Evolutionary conservation across 805 yeast genomes (phyloP), one percentile per base, ranked within the genome.

Genomic region (Teunomyces panamensis): DNA sequence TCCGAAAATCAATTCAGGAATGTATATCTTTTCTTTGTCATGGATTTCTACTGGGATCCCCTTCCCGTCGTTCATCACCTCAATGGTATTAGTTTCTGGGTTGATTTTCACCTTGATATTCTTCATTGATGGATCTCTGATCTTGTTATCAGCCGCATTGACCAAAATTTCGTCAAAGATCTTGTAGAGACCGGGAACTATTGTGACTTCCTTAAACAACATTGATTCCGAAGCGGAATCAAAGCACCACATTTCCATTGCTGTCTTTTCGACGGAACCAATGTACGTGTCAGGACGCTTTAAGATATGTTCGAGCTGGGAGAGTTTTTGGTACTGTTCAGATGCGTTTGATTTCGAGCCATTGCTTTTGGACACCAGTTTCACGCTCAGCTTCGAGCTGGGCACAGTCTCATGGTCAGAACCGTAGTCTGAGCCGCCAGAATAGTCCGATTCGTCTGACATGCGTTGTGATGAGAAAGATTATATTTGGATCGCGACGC

Each of bases 131-230:
- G 96, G 89, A 63, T 94, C 99, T 56, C 98, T 81, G 51, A 92
- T 92, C 71, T 94, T 94, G 74, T 94, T 94, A 69, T 94, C 99
- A 10, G 99, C 99, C 5, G 99, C 98, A 66, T 94, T 94, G 46
- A 94, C 99, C 52, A 94, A 73, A 49, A 94, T 91, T 70, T 94
- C 99, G 67, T 94, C 99, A 64, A 94, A 94, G 47, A 94, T 92
- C 69, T 94, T 94, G 71, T 89, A 92, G 51, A 94, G 71, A 43
- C 98, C 99, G 2, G 99, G 99, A 9, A 94, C 98, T 54, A 91
- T 87, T 39, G 75, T 80, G 26, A 94, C 96, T 39, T 79, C 85
- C 39, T 80, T 83, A 49, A 50, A 67, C 28, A 59, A 64, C 78
- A 73, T 73, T 39, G 63, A 58, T 52, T 73, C 76, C n/a, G 70